phyloP scores from a whole-genome alignment of 2,329 filamentous ascomycete genomes.

The Metarhizium sp. region DNA sequence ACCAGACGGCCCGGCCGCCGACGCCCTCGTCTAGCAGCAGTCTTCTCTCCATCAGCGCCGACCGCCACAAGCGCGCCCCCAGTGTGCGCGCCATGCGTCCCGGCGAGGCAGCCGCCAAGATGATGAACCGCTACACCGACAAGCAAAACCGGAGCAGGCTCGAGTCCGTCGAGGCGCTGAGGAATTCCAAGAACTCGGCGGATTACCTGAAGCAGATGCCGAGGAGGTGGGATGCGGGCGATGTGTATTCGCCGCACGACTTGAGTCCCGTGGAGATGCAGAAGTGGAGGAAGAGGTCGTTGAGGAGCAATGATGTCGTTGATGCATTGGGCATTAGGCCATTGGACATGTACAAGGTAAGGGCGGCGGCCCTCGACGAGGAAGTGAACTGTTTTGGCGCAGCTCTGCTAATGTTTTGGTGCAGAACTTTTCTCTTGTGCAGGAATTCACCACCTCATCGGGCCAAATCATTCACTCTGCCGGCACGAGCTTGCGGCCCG shows the following conservation, averaged over 20 bases:
- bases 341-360: conserved; percentile 76
- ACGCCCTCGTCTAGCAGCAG: conserved; percentile 13
- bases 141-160: conserved; percentile 27
- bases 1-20: not conserved
- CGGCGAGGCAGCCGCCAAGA: conserved; percentile 18
- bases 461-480: conserved; percentile 74
- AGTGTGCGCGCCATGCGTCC: not conserved
- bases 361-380: not conserved
- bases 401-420: not conserved
- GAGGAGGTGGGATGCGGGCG: conserved; percentile 65
- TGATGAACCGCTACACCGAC: conserved; percentile 19
- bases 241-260: conserved; percentile 88
- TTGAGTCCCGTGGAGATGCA: conserved; percentile 66
- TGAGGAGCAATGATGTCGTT: conserved; percentile 60
- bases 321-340: conserved; percentile 75
- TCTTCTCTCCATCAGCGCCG: conserved; percentile 14
- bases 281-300: conserved; percentile 62
- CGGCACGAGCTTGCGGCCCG: conserved; percentile 70
- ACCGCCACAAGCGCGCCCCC: conserved; percentile 9
- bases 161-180: conserved; percentile 13
- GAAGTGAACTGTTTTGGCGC: not conserved
- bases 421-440: conserved; percentile 87
- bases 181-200: conserved; percentile 30
- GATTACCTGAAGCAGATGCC: conserved; percentile 56
- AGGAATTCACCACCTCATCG: conserved; percentile 76